A percentile compares a stretch with the other conserved stretches of the same genome.
phyloP scores from a whole-genome alignment of 129 eudicot species.

The Mikania micrantha region DNA sequence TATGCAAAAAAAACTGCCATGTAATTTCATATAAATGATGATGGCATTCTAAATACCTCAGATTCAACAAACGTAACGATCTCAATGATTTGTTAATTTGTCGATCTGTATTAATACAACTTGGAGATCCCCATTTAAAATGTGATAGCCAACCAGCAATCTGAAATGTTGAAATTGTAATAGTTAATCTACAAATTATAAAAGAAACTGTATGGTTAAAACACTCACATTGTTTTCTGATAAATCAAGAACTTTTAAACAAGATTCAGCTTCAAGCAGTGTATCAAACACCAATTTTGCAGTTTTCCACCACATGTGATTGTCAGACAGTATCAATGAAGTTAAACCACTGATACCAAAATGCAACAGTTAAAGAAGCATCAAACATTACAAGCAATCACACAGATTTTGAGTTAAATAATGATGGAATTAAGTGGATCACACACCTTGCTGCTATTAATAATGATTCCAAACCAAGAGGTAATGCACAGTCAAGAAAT shows the following conservation, averaged over 20 bases:
- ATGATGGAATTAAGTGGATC: not conserved
- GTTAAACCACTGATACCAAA: constrained; percentile 43
- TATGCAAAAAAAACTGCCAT: not conserved
- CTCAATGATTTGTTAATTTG: constrained; percentile 38
- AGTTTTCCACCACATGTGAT: constrained; percentile 38
- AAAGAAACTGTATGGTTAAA: not conserved
- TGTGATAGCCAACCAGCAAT: constrained; percentile 75
- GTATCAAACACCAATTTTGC: constrained; percentile 53
- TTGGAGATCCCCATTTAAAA: constrained; percentile 38
- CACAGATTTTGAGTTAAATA: not conserved
- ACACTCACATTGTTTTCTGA: constrained; percentile 77
- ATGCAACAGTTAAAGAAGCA: not conserved
- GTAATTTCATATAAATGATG: not conserved
- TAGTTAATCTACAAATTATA: not conserved
- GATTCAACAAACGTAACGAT: constrained; percentile 54
- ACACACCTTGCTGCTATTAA: constrained; percentile 59
- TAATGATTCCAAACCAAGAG: constrained; percentile 48
- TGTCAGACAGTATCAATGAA: constrained; percentile 49
- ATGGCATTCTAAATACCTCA: constrained; percentile 43
- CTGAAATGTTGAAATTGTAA: constrained; percentile 33
- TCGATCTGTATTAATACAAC: constrained; percentile 18
- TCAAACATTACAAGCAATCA: not conserved
- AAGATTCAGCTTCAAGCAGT: constrained; percentile 56
- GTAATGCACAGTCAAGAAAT: constrained; percentile 47
- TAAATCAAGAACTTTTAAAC: constrained; percentile 53